A percentile compares a stretch with the other conserved stretches of the same genome.
Evolutionary conservation across 495 filamentous ascomycete genomes (phyloP).

Genomic region (Achaetomiella virescens): DNA sequence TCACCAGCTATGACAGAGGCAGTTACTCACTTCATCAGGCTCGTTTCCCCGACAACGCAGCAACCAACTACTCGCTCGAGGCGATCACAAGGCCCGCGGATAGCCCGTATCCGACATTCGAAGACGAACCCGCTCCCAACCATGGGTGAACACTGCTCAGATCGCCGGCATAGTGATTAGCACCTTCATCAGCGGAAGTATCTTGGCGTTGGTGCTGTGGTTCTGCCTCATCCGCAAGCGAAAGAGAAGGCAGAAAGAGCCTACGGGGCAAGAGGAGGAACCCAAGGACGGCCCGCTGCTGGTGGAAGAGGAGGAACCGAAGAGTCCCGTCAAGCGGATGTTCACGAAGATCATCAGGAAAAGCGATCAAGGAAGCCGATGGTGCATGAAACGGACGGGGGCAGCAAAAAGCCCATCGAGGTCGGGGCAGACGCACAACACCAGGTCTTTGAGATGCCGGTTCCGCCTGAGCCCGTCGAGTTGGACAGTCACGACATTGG

Average conservation of each 20-base stretch:
- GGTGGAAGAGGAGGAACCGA: constrained; percentile 19
- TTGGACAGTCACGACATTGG: constrained; percentile 38
- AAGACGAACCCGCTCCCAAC: constrained; percentile 6
- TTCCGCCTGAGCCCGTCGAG: constrained; percentile 42
- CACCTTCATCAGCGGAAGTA: constrained; percentile 39
- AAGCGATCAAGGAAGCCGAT: constrained; percentile 20
- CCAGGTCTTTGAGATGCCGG: constrained; percentile 46
- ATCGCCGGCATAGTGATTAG: constrained; percentile 37
- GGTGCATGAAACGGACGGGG: constrained; percentile 16
- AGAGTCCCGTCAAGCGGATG: constrained; percentile 29
- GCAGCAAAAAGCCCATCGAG: constrained; percentile 31
- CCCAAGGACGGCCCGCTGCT: constrained; percentile 21
- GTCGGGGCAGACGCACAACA: constrained; percentile 43
- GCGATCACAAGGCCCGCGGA: constrained; percentile 41
- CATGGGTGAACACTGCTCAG: constrained; percentile 38
- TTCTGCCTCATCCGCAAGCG: constrained; percentile 30
- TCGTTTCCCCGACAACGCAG: constrained; percentile 41
- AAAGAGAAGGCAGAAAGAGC: constrained; percentile 18
- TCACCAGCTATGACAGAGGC: constrained; percentile 57
- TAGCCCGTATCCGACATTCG: constrained; percentile 39
- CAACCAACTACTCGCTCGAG: constrained; percentile 42
- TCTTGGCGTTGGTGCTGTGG: constrained; percentile 30
- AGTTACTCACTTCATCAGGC: constrained; percentile 57
- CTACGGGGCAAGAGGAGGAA: constrained; percentile 17
- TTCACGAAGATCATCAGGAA: constrained; percentile 29